A percentile compares a stretch with the other conserved stretches of the same genome.
Evolutionary conservation across 208 protist genomes (phyloP).

Genomic region (Leishmania amazonensis): DNA sequence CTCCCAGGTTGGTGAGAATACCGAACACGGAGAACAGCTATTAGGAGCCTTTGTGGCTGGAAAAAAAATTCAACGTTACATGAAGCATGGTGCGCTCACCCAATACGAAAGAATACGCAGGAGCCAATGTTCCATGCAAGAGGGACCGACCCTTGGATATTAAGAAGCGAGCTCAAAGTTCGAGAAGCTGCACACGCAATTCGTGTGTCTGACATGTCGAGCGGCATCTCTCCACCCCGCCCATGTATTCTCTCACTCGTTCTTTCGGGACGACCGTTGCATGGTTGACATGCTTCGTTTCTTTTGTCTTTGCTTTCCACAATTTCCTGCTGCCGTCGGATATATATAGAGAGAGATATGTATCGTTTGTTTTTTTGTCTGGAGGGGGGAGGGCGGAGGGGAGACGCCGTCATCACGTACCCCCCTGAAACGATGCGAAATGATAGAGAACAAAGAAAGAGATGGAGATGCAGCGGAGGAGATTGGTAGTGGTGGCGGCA

Average conservation of each 20-base stretch:
- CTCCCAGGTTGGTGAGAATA: not conserved
- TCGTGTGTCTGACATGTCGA: not conserved
- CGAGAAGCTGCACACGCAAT: not conserved
- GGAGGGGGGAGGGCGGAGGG: too few species aligned
- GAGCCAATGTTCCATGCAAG: not conserved
- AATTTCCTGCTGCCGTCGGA: not conserved
- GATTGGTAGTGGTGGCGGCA: not conserved
- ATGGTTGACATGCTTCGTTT: not conserved
- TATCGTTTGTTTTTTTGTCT: too few species aligned
- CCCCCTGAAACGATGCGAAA: not conserved
- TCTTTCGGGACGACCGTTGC: not conserved
- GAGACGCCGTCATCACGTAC: not conserved
- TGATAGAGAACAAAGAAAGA: not conserved
- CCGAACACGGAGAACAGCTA: not conserved
- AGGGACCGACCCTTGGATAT: not conserved
- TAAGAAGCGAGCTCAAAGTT: not conserved
- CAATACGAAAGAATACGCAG: not conserved
- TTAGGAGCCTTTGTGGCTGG: not conserved
- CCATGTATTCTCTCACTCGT: not conserved
- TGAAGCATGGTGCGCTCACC: not conserved
- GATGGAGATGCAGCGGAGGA: not conserved
- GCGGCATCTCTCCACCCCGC: not conserved
- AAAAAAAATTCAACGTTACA: not conserved
- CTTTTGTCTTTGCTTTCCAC: not conserved
- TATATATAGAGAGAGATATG: not conserved